Evolutionary conservation across 176 grass and related monocot species (phyloP), one percentile per base, ranked within the genome.

Genomic region (Poa annua): DNA sequence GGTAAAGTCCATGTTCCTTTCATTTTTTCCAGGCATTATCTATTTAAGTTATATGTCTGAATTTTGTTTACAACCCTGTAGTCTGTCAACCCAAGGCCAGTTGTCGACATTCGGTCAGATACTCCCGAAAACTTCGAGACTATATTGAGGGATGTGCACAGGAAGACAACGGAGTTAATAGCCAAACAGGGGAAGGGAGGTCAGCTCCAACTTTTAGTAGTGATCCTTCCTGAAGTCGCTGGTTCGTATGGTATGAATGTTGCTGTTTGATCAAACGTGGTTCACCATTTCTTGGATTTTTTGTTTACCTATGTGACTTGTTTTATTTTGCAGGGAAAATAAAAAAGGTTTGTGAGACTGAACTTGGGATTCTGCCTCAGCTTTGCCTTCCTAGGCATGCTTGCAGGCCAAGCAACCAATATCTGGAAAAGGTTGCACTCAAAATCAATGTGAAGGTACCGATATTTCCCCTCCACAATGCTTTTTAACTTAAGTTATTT

Each of bases 401-500:
- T 74, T 57, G 59, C 45, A 88, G 85, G 52, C 87, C 78, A n/a
- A 92, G 88, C 82, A 92, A 79, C 26, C 91, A 92, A 84, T 97
- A 97, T 85, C 38, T 93, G 33, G 91, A 91, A 81, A 97, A 97
- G 84, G 78, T 94, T 65, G 83, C 95, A 41, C 80, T 94, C 3
- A 97, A 97, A 86, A 92, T 94, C 71, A 97, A 97, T 73, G 90
- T 94, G 26, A 97, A 97, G 95, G 95, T 97, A 51, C 65, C 59
- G 13, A 65, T 53, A 22, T 52, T 35, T 63, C 60, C 35, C 71
- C 26, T 21, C 35, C 4, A 7, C 38, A 15, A 39, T 51, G 35
- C 61, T 7, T 42, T 42, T 36, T 50, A 67, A 11, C 17, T 55
- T 55, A 34, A 33, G 38, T 80, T 35, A n/a, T n/a, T n/a, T n/a